Conservation (phyloP, 768 basidiomycete genomes). For the Suillus americanus region DNA sequence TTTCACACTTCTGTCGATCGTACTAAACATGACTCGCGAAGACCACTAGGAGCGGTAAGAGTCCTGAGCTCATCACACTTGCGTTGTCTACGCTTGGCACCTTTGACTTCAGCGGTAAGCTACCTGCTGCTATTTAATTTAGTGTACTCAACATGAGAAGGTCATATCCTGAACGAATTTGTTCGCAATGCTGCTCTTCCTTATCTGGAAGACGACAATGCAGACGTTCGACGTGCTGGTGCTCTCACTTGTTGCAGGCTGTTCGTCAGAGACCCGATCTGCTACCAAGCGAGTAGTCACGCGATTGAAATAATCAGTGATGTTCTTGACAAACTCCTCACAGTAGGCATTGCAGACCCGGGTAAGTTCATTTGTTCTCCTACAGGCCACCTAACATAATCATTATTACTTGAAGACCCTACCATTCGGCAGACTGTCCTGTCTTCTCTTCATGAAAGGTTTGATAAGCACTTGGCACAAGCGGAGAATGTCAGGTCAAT, state of each 20-base stretch:
- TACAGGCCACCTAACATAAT: constrained; percentile 7
- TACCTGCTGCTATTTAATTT: neutral
- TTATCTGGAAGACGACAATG: constrained; percentile 89
- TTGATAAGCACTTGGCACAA: constrained; percentile 96
- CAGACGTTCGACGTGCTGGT: constrained; percentile 85
- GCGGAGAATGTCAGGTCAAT: constrained; percentile 97
- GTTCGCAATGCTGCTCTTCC: constrained; percentile 89
- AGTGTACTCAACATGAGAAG: constrained; percentile 34
- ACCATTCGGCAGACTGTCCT: constrained; percentile 86
- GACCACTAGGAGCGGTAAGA: constrained; percentile 56
- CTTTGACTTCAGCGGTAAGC: constrained; percentile 90
- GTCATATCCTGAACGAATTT: constrained; percentile 94
- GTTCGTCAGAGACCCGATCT: constrained; percentile 93
- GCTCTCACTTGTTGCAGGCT: constrained; percentile 90
- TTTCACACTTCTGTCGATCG: neutral
- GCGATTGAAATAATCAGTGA: constrained; percentile 97
- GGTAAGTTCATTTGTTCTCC: constrained; percentile 45
- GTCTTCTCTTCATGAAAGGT: constrained; percentile 83
- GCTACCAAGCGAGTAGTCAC: constrained; percentile 93
- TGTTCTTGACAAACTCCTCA: constrained; percentile 94
- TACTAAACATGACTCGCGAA: constrained; percentile 18
- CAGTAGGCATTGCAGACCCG: constrained; percentile 94
- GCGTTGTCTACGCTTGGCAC: constrained; percentile 85
- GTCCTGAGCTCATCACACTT: constrained; percentile 68
- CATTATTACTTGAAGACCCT: constrained; percentile 45